A percentile compares a stretch with the other conserved stretches of the same genome.
Conservation (phyloP, 176 grass and related monocot genomes). For the Oryza punctata region DNA sequence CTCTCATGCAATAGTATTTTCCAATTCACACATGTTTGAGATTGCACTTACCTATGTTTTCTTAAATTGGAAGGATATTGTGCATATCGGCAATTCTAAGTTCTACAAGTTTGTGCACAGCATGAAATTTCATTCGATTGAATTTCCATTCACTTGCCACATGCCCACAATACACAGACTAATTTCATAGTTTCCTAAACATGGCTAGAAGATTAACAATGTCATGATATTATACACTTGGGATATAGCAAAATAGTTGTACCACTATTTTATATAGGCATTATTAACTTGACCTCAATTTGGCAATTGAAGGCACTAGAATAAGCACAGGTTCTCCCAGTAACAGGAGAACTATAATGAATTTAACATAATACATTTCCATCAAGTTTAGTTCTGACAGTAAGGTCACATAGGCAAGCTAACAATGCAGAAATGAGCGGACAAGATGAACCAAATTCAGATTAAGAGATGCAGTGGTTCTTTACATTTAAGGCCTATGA, state of each 20-base stretch:
- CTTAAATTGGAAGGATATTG: slow-evolving; percentile 1
- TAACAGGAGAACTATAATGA: neutral
- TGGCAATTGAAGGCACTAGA: slow-evolving; percentile 23
- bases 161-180: neutral
- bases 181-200: slow-evolving; percentile 11
- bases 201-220: slow-evolving; percentile 4
- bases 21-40: neutral
- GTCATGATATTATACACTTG: neutral
- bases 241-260: slow-evolving; percentile 33
- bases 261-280: neutral
- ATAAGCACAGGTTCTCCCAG: slow-evolving; percentile 13
- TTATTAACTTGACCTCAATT: slow-evolving; percentile 19
- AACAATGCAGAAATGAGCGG: slow-evolving; percentile 8
- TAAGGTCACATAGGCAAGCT: neutral
- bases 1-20: neutral
- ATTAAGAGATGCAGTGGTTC: slow-evolving; percentile 19
- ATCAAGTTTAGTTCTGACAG: slow-evolving; percentile 20
- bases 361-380: slow-evolving; percentile 22
- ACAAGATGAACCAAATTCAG: slow-evolving; percentile 28
- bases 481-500: slow-evolving; percentile 48
- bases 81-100: slow-evolving; percentile 4
- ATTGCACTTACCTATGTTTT: neutral
- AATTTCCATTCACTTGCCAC: neutral
- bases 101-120: neutral
- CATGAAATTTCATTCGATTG: no score